Evolutionary conservation across 495 filamentous ascomycete species (phyloP), one percentile per base, ranked within the genome.

Genomic region (Barbatosphaeria neglecta): DNA sequence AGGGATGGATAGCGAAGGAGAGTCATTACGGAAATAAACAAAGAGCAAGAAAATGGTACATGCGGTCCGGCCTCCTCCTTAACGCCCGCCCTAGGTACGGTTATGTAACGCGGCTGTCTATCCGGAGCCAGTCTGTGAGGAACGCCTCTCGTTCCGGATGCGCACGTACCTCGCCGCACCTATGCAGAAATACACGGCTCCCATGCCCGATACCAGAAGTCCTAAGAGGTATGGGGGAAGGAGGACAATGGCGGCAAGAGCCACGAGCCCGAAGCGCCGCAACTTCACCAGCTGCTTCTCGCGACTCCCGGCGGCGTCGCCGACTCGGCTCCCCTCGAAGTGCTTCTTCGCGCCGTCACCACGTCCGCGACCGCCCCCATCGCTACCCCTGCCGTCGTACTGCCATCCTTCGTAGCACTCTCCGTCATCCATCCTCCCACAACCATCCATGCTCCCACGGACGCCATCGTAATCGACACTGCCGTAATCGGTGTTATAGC

Each of bases 211-310:
- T 35, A 48, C 37, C 28, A 64, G 50, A 27, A 59, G 10, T 31
- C 39, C 52, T 41, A 65, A 41, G 20, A 65, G 47, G 43, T 57
- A 46, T 41, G 55, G 54, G 47, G 62, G 64, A 40, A 67, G 59
- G 45, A 67, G 57, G 44, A 67, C 64, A 15, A 59, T 41, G 25
- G 59, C 62, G 13, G 57, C 64, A n/a, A 52, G 48, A 31, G 58
- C 20, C 40, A 53, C 33, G 19, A 67, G 50, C 41, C 64, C 54
- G n/a, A 44, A 43, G 25, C 54, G 54, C 37, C 62, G 64, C 35
- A 65, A 55, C 47, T 41, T 37, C 17, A 58, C 57, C 37, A 66
- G 39, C 52, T 48, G 55, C 44, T 44, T 50, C n/a, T 59, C 54
- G 31, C 43, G 49, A 19, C 49, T 50, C 43, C 45, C 45, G 1